Conservation (phyloP, 2,329 filamentous ascomycete species). For the Xylariaceae sp. region DNA sequence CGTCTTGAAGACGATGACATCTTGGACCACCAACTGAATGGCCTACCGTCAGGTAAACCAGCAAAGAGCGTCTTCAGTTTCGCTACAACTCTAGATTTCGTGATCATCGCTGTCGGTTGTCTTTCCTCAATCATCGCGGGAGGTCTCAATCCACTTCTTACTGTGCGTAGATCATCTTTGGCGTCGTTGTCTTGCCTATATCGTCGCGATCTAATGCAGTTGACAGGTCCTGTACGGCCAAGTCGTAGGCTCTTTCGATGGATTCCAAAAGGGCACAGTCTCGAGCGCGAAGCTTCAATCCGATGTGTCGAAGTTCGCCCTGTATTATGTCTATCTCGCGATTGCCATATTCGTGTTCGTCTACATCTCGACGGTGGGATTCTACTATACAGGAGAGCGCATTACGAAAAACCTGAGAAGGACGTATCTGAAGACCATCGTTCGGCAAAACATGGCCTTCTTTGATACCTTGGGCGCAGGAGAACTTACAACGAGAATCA, state of each 20-base stretch:
- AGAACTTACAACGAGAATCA: conserved; percentile 20
- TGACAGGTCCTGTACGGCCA: conserved; percentile 3
- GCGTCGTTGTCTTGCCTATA: neutral
- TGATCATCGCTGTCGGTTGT: conserved; percentile 1
- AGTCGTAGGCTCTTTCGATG: neutral
- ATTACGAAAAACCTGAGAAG: conserved; percentile 14
- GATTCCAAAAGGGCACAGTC: neutral
- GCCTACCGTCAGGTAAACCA: conserved; percentile 1
- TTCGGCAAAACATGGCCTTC: conserved; percentile 27
- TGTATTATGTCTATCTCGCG: conserved; percentile 21
- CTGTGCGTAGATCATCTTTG: neutral
- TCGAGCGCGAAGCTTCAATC: neutral
- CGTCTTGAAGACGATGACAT: conserved; percentile 1
- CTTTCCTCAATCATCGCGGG: conserved; percentile 4
- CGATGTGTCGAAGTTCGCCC: neutral
- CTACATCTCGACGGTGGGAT: conserved; percentile 19
- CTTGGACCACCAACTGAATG: conserved; percentile 2
- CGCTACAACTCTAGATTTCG: conserved; percentile 3
- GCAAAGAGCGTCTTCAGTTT: conserved; percentile 4
- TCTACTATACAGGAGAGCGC: conserved; percentile 21
- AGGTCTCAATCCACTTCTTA: conserved; percentile 5
- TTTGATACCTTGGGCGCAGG: conserved; percentile 25
- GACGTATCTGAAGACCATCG: conserved; percentile 18
- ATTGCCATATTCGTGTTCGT: conserved; percentile 16
- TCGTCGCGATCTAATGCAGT: neutral